Percentiles rank a stretch among this genome's conserved stretches.
Conservation (phyloP, 768 basidiomycete genomes). For the Pisolithus microcarpus region DNA sequence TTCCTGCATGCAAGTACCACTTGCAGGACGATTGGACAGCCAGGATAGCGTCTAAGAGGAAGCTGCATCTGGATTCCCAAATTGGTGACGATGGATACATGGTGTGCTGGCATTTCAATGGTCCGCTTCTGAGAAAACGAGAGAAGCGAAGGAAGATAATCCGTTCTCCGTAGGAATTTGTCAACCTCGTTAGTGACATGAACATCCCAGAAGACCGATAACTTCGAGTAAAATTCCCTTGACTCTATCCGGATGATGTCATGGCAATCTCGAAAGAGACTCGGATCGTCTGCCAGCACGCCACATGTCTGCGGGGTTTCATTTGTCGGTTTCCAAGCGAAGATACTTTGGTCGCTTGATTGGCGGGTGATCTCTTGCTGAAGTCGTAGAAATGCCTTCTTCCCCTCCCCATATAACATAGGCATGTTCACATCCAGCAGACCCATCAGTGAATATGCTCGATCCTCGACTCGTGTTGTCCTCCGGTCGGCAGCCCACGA, state of each 20-base stretch:
- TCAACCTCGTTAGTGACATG: no score
- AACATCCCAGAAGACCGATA: no score
- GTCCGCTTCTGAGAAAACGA: no score
- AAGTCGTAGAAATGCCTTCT: conserved; percentile 2
- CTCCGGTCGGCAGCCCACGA: conserved; percentile 12
- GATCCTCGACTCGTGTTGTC: conserved; percentile 14
- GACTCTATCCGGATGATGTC: background rate
- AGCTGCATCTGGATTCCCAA: no score
- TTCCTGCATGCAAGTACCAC: no score
- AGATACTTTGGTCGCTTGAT: background rate
- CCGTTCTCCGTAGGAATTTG: no score
- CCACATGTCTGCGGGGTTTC: background rate
- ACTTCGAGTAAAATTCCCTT: no score
- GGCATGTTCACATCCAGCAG: conserved; percentile 8
- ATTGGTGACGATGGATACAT: no score
- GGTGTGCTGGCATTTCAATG: no score
- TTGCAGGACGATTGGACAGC: no score
- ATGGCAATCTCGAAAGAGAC: background rate
- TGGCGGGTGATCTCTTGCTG: conserved; percentile 1
- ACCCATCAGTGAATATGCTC: conserved; percentile 11
- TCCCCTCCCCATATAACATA: conserved; percentile 13
- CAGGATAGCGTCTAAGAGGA: no score
- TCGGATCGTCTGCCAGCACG: background rate
- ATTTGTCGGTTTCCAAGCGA: background rate
- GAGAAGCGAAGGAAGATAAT: no score